Evolutionary conservation across 1,139 yeast genomes (phyloP), one percentile per base, ranked within the genome.

Genomic region (Meyerozyma athensensis): DNA sequence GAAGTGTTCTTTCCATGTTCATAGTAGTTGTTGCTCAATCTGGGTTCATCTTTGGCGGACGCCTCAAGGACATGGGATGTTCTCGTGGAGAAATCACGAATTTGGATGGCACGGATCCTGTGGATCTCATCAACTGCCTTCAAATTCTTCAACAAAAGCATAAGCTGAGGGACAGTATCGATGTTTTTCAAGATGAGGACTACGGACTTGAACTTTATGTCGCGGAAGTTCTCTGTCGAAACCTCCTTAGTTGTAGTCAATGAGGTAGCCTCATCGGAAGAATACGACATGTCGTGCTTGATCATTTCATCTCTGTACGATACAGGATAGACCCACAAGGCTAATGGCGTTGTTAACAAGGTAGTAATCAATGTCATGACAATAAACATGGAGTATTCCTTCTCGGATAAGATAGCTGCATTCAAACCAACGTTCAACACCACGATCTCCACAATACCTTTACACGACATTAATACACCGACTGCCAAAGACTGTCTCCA

Each of bases 401-500:
- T 77, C 39, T 71, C 68, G 5, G 78, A 65, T 31, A 85, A 76
- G 39, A 85, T 84, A 0, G 75, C 74, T 2, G 92, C 83, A 44
- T 76, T 77, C 41, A 83, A 68, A 39, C 95, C 95, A 34, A 82
- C 79, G 35, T 77, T 79, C 44, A 85, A 67, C 18, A 84, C 94
- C 35, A 85, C 90, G 52, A 85, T 79, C 58, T 82, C 90, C 22
- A 83, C 90, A 46, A 83, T 82, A 59, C 95, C 95, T 57, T 85
- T 85, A 68, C 95, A 85, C 8, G 90, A 82, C 92, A 85, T 84
- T 48, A 85, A 68, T n/a, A 82, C 74, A 38, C 94, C 94, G 24
- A 83, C 90, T 1, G 89, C 72, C 24, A 80, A 57, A 2, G 87
- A 76, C 54, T 84, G 92, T 50, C 87, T 72, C 82, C 84, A 80